Conservation (phyloP, 108 stramenopile species). For the Cafeteria roenbergensis region DNA sequence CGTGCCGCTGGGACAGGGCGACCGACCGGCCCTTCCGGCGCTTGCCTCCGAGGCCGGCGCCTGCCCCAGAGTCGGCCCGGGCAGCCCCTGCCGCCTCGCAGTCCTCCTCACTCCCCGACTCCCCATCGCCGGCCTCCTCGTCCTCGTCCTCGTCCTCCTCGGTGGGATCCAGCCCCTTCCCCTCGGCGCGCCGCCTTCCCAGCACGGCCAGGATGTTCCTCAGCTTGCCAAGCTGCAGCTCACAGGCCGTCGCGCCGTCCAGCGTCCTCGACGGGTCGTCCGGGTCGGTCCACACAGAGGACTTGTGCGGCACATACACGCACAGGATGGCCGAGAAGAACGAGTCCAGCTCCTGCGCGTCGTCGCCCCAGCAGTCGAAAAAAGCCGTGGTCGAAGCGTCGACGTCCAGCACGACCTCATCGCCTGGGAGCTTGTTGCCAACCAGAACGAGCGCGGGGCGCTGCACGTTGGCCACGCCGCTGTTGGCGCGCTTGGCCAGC, state of each 20-base stretch:
- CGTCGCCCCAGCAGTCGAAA: slow-evolving; percentile 1
- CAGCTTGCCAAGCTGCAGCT: background rate
- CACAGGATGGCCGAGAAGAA: slow-evolving; percentile 4
- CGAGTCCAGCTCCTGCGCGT: background rate
- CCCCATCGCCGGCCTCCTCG: background rate
- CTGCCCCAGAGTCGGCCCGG: background rate
- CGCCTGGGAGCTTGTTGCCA: slow-evolving; percentile 7
- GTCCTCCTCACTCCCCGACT: background rate
- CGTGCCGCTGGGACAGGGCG: background rate
- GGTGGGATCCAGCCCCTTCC: background rate
- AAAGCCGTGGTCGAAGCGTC: background rate
- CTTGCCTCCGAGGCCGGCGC: no score
- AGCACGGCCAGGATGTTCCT: background rate
- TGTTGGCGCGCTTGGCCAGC: slow-evolving; percentile 7
- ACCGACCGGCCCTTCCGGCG: no score
- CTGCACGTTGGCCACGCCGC: slow-evolving; percentile 3
- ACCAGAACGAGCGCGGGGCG: slow-evolving; percentile 3
- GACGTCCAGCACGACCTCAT: background rate
- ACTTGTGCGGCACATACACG: slow-evolving; percentile 5
- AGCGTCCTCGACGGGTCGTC: background rate
- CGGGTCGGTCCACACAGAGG: background rate
- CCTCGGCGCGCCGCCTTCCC: no score
- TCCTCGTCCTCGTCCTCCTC: background rate
- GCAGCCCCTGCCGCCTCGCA: no score
- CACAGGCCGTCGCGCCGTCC: background rate